Evolutionary conservation across 164 flowering plant species (phyloP).

Genomic region (Kalanchoe fedtschenkoi): DNA sequence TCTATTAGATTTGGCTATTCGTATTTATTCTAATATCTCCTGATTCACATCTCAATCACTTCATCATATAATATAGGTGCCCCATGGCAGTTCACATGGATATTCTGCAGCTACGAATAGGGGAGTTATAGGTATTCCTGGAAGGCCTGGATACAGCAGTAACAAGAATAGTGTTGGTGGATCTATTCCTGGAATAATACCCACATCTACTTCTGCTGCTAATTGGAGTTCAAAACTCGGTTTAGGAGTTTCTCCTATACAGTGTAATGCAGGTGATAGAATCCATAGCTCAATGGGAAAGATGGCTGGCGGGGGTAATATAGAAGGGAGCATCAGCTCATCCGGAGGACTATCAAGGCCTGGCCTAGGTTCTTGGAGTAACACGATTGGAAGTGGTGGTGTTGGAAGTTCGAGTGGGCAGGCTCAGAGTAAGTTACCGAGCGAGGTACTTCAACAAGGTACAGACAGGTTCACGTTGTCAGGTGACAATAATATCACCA

Average conservation of each 20-base stretch:
- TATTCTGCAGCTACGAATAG: constrained; percentile 68
- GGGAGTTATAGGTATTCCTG: constrained; percentile 64
- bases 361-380: constrained; percentile 72
- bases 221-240: constrained; percentile 60
- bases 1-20: not conserved
- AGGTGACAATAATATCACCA: not conserved
- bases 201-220: constrained; percentile 41
- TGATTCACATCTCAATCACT: not conserved
- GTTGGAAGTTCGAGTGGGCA: constrained; percentile 51
- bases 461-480: not conserved
- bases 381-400: constrained; percentile 47
- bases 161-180: constrained; percentile 55
- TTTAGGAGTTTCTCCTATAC: constrained; percentile 62
- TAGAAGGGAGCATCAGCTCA: constrained; percentile 54
- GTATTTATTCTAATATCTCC: not conserved
- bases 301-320: constrained; percentile 66
- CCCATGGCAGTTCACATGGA: constrained; percentile 73
- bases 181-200: constrained; percentile 57
- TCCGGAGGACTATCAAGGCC: constrained; percentile 65
- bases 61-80: constrained; percentile 33
- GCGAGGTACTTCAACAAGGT: constrained; percentile 76
- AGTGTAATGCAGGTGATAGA: constrained; percentile 69
- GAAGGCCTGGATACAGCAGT: constrained; percentile 52
- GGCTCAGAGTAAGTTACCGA: constrained; percentile 55
- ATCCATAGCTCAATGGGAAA: constrained; percentile 67